Percentiles rank a stretch among this genome's conserved stretches.
Evolutionary conservation across 2,329 filamentous ascomycete species (phyloP).

Genomic region (Colletotrichum scovillei): DNA sequence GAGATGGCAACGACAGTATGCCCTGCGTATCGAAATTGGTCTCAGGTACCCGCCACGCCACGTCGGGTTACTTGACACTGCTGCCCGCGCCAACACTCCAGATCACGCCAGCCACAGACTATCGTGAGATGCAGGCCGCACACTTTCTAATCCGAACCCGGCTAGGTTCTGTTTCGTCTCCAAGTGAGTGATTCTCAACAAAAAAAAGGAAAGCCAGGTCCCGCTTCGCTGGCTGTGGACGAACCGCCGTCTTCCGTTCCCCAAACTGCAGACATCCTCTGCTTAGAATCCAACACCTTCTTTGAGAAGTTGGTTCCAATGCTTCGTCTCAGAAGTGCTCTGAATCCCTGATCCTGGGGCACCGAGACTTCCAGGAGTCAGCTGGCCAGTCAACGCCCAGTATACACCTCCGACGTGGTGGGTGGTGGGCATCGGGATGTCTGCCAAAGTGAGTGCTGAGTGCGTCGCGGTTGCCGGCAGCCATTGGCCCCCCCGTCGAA

Average conservation of each 20-base stretch:
- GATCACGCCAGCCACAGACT: slow-evolving; percentile 24
- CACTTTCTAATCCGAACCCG: slow-evolving; percentile 19
- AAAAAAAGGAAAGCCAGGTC: slow-evolving; percentile 23
- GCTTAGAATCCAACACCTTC: slow-evolving; percentile 2
- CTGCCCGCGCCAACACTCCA: slow-evolving; percentile 8
- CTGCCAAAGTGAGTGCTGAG: slow-evolving; percentile 3
- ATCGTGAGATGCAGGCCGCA: slow-evolving; percentile 30
- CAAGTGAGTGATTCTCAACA: slow-evolving; percentile 32
- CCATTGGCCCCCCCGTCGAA: slow-evolving; percentile 17
- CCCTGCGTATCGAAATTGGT: slow-evolving; percentile 26
- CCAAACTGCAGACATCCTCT: slow-evolving; percentile 20
- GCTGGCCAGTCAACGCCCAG: slow-evolving; percentile 9
- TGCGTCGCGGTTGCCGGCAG: not conserved
- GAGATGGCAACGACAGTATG: not conserved
- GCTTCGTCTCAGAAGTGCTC: not conserved
- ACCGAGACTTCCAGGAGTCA: not conserved
- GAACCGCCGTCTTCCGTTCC: not conserved
- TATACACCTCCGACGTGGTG: not conserved
- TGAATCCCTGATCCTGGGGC: slow-evolving; percentile 27
- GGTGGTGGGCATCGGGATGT: not conserved
- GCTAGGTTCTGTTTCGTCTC: slow-evolving; percentile 30
- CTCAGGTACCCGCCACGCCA: slow-evolving; percentile 33
- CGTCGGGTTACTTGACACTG: slow-evolving; percentile 2
- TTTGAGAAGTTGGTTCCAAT: slow-evolving; percentile 1
- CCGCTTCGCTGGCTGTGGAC: not conserved